Conservation (phyloP, 805 yeast species). For the Spathaspora girioi region DNA sequence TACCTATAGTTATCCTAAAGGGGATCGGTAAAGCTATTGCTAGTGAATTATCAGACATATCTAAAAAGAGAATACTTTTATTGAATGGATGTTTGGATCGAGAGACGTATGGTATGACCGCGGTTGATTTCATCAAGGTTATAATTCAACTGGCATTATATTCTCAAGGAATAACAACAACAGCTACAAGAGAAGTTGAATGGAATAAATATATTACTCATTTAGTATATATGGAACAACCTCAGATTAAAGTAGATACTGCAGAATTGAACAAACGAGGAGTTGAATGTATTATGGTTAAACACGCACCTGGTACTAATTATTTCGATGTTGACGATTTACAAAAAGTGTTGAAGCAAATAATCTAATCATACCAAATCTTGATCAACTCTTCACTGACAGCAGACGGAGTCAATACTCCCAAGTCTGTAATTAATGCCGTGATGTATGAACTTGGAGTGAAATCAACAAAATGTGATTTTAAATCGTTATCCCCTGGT, state of each 20-base stretch:
- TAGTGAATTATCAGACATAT: slow-evolving; percentile 6
- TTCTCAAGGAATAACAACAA: slow-evolving; percentile 31
- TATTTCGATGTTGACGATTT: slow-evolving; percentile 44
- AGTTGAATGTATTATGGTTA: slow-evolving; percentile 44
- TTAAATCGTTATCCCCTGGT: slow-evolving; percentile 18
- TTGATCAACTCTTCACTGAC: slow-evolving; percentile 97
- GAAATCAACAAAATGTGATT: slow-evolving; percentile 63
- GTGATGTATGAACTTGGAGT: slow-evolving; percentile 96
- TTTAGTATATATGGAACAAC: slow-evolving; percentile 49
- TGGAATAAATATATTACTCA: slow-evolving; percentile 60
- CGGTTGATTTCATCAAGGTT: slow-evolving; percentile 53
- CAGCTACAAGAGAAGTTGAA: slow-evolving; percentile 8
- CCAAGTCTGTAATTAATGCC: slow-evolving; percentile 92
- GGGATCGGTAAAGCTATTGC: slow-evolving; percentile 69
- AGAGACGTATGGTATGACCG: slow-evolving; percentile 70
- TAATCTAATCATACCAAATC: slow-evolving; percentile 85
- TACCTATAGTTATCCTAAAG: slow-evolving; percentile 71
- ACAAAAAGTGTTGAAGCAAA: slow-evolving; percentile 19
- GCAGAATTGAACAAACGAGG: slow-evolving; percentile 37
- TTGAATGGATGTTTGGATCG: slow-evolving; percentile 76
- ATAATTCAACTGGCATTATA: slow-evolving; percentile 55
- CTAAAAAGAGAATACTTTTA: slow-evolving; percentile 52
- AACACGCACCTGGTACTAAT: slow-evolving; percentile 18
- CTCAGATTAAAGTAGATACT: slow-evolving; percentile 51
- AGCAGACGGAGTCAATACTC: slow-evolving; percentile 95